phyloP scores from a whole-genome alignment of 1,284 basidiomycete genomes.

The Moniliophthora roreri region DNA sequence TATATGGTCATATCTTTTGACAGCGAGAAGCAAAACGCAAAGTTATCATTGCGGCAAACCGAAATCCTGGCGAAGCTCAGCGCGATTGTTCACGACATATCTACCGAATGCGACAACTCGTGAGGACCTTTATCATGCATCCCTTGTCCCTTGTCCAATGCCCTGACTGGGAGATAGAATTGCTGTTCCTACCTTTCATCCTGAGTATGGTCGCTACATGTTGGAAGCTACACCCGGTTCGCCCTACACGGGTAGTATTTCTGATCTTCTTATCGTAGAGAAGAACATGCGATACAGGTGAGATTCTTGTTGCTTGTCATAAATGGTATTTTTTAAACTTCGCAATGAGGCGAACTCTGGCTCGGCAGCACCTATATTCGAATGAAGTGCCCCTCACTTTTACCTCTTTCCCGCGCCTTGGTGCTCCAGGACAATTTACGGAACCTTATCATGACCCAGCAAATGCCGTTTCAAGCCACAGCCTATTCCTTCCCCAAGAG shows the following conservation, averaged over 20 bases:
- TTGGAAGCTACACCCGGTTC: constrained; percentile 95
- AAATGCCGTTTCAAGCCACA: constrained; percentile 81
- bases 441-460: constrained; percentile 83
- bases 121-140: constrained; percentile 22
- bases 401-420: constrained; percentile 94
- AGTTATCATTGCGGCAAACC: constrained; percentile 88
- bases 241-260: constrained; percentile 87
- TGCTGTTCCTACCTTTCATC: constrained; percentile 92
- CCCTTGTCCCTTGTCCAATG: not conserved
- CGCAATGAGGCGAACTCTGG: constrained; percentile 72
- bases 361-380: constrained; percentile 78
- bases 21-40: constrained; percentile 76
- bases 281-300: constrained; percentile 91
- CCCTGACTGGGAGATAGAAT: constrained; percentile 41
- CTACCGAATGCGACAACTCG: constrained; percentile 59
- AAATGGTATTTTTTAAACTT: constrained; percentile 8
- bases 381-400: constrained; percentile 93
- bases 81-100: constrained; percentile 67
- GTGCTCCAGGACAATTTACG: constrained; percentile 87
- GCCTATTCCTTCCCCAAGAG: constrained; percentile 93
- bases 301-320: constrained; percentile 17
- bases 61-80: constrained; percentile 89
- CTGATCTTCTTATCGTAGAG: constrained; percentile 89
- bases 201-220: constrained; percentile 99
- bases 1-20: constrained; percentile 95